A percentile compares a stretch with the other conserved stretches of the same genome.
These are phyloP conservation scores for Hypholoma fasciculare DNA, from an alignment of 768 basidiomycete species.

Conservation along the genomic window DNA sequence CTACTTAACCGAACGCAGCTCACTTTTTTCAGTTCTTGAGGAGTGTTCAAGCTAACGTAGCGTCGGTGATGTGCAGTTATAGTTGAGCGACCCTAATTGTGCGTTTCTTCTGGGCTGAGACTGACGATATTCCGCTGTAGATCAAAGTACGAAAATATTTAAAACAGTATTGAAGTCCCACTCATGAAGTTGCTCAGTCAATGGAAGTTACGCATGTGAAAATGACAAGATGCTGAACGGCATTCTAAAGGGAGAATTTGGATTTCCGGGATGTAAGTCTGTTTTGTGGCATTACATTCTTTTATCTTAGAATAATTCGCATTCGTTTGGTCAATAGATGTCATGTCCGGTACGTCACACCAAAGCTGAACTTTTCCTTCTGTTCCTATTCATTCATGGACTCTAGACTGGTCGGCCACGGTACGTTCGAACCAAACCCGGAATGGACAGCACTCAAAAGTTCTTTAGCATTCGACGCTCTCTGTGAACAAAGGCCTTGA, in stretches of 20 bases:
- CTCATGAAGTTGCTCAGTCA: conserved; percentile 30
- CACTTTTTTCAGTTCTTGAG: conserved; percentile 42
- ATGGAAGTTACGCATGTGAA: conserved; percentile 64
- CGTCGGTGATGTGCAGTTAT: conserved; percentile 68
- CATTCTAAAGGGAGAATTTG: conserved; percentile 65
- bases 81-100: conserved; percentile 30
- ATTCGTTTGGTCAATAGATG: conserved; percentile 26
- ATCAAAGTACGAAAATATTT: conserved; percentile 28
- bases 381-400: neutral
- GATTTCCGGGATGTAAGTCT: conserved; percentile 62
- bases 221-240: conserved; percentile 59
- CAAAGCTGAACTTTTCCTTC: too few relatives aligned
- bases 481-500: conserved; percentile 64
- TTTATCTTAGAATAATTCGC: neutral
- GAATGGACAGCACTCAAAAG: neutral
- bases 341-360: conserved; percentile 41
- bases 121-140: conserved; percentile 15
- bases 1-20: neutral
- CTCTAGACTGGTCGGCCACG: conserved; percentile 66
- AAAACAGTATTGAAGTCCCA: neutral
- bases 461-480: conserved; percentile 42
- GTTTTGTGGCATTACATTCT: neutral
- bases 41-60: conserved; percentile 64
- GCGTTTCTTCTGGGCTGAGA: neutral
- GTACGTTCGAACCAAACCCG: conserved; percentile 18